A percentile compares a stretch with the other conserved stretches of the same genome.
Conservation (phyloP, 257 asterid genomes). For the Vinca minor region DNA sequence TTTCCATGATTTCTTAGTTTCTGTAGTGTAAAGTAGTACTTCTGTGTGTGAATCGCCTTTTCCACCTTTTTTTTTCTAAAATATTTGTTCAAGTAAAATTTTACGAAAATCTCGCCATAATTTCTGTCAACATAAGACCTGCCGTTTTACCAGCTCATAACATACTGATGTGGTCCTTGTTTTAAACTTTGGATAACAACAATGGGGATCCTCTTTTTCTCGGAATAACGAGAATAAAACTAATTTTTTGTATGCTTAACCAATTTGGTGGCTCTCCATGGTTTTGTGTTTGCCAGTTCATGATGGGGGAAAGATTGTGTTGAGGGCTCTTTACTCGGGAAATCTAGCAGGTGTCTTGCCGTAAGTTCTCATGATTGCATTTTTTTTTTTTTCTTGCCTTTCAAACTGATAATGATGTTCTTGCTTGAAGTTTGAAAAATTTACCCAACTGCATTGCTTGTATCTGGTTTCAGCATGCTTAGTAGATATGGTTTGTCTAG, state of each 20-base stretch:
- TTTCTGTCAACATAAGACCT: no score
- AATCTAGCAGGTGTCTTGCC: conserved; percentile 66
- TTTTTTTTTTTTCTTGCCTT: not conserved
- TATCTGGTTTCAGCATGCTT: conserved; percentile 2
- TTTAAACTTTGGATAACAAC: not conserved
- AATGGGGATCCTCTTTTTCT: not conserved
- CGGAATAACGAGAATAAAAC: conserved; percentile 8
- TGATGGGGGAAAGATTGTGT: conserved; percentile 51
- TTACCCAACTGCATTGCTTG: not conserved
- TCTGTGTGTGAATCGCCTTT: no score
- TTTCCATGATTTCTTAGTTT: not conserved
- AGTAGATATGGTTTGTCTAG: not conserved
- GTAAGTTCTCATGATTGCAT: conserved; percentile 31
- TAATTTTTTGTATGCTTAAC: not conserved
- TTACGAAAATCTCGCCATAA: not conserved
- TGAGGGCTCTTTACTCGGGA: conserved; percentile 65
- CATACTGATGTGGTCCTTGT: not conserved
- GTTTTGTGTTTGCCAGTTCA: conserved; percentile 41
- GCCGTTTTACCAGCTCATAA: no score
- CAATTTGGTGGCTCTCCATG: conserved; percentile 12
- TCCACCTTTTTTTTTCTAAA: no score
- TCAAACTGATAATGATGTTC: conserved; percentile 1
- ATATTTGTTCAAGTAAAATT: no score
- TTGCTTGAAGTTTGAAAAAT: conserved; percentile 1
- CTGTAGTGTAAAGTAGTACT: not conserved